Evolutionary conservation across 1,284 basidiomycete species (phyloP), one percentile per base, ranked within the genome.

Genomic region (Rhodotorula sp.): DNA sequence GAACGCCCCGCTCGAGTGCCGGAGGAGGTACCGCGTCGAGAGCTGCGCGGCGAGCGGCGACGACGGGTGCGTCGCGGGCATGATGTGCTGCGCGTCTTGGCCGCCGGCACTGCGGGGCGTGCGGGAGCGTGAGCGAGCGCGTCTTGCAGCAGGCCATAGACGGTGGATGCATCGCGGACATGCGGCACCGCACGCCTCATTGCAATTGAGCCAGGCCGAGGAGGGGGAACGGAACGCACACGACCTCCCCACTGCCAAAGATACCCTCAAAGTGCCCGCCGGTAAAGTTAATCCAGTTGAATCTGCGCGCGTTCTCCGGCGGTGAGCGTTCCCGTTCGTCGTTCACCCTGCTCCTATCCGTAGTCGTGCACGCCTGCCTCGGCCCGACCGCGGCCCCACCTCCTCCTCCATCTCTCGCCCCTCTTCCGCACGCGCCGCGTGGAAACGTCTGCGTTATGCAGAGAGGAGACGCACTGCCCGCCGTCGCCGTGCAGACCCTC

Each of bases 231-330:
- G 46, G 46, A 29, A 66, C 64, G 29, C 44, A 69, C 69, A 74
- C 59, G 32, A 74, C 57, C 58, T 66, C 67, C 9, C 73, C 73
- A 2, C n/a, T 36, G 4, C 73, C 73, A 29, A 59, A 69, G 12
- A n/a, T 44, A 17, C 64, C 73, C 32, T 63, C 64, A n/a, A 74
- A 66, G 46, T 69, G 36, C 0, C 75, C 75, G 1, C 75, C 75
- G 1, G 70, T 76, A 39, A 76, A 76, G 57, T 68, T 70, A 36
- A 76, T 61, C 75, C 75, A 76, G 54, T 72, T 73, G 65, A 58
- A 58, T 15, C 63, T 69, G 39, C 60, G 51, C 2, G 19, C 32
- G 5, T 25, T 50, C 12, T 25, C 17, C n/a, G n/a, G n/a, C n/a
- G n/a, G 41, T 34, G 19, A 48, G 41, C 58, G 17, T 29, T 8